These are phyloP conservation scores for Rhizopus sp. DNA, from an alignment of 371 early-diverging fungal species.

Conservation along the genomic window DNA sequence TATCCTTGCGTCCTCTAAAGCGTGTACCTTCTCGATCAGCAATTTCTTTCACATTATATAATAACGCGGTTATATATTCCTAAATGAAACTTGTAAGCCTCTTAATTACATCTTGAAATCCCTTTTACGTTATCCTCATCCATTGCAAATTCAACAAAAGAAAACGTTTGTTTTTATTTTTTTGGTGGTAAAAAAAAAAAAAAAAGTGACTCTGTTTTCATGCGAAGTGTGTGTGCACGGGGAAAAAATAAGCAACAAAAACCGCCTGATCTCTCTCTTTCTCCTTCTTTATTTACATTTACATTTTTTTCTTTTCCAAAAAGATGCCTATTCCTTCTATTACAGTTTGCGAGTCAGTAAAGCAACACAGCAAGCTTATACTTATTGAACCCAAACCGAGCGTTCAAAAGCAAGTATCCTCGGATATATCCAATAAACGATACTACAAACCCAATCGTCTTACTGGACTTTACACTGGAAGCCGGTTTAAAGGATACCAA, in stretches of 20 bases:
- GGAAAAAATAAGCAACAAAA: slow-evolving; percentile 6
- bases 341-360: background rate
- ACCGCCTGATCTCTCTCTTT: background rate
- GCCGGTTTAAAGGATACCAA: slow-evolving; percentile 66
- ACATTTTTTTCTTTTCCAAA: slow-evolving; percentile 6
- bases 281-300: slow-evolving; percentile 8
- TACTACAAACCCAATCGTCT: background rate
- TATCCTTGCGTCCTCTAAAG: background rate
- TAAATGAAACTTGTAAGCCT: background rate
- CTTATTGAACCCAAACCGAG: background rate
- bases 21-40: slow-evolving; percentile 17
- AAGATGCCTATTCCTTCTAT: slow-evolving; percentile 20
- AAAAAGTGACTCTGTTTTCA: slow-evolving; percentile 8
- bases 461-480: slow-evolving; percentile 54
- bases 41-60: slow-evolving; percentile 18
- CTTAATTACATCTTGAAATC: background rate
- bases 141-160: background rate
- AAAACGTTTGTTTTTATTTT: too few species aligned
- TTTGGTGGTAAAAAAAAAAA: background rate
- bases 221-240: slow-evolving; percentile 1
- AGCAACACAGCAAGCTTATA: background rate
- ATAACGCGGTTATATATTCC: slow-evolving; percentile 15
- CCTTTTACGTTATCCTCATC: slow-evolving; percentile 1
- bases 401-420: slow-evolving; percentile 1
- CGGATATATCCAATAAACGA: slow-evolving; percentile 2